Conservation (phyloP, 1,139 yeast species). For the Debaryomyces singareniensis region DNA sequence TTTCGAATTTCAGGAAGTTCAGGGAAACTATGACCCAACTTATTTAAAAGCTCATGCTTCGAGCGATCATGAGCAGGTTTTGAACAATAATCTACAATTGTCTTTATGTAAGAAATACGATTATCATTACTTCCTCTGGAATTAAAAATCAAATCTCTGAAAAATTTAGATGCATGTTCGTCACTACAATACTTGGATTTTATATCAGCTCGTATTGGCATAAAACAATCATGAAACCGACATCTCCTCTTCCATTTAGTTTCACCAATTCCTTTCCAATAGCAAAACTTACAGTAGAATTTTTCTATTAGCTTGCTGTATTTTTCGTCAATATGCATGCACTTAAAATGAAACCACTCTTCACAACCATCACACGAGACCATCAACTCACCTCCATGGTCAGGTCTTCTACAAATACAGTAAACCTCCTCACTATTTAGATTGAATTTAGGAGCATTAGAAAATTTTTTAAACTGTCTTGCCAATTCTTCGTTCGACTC, state of each 20-base stretch:
- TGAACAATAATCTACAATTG: constrained; percentile 9
- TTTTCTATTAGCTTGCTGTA: constrained; percentile 55
- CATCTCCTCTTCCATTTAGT: constrained; percentile 77
- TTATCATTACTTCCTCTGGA: constrained; percentile 14
- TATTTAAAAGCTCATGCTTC: constrained; percentile 13
- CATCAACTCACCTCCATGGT: constrained; percentile 74
- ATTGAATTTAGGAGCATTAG: constrained; percentile 38
- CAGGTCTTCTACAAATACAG: constrained; percentile 77
- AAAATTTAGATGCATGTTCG: constrained; percentile 62
- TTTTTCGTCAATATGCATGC: constrained; percentile 55
- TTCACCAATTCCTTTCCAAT: constrained; percentile 34
- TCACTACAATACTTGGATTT: constrained; percentile 68
- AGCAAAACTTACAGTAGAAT: constrained; percentile 74
- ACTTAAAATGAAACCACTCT: constrained; percentile 88
- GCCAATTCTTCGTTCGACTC: constrained; percentile 37
- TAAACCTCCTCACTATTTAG: constrained; percentile 57
- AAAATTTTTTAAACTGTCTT: constrained; percentile 39
- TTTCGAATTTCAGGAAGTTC: constrained; percentile 30
- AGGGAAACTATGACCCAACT: constrained; percentile 31
- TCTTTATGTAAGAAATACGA: constrained; percentile 14
- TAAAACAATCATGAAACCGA: constrained; percentile 51
- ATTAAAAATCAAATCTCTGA: constrained; percentile 23
- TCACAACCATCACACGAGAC: constrained; percentile 93
- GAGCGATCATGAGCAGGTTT: constrained; percentile 3
- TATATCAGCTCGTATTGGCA: constrained; percentile 40